Conservation (phyloP, 75 land plant genomes). For the Pseudotsuga menziesii region DNA sequence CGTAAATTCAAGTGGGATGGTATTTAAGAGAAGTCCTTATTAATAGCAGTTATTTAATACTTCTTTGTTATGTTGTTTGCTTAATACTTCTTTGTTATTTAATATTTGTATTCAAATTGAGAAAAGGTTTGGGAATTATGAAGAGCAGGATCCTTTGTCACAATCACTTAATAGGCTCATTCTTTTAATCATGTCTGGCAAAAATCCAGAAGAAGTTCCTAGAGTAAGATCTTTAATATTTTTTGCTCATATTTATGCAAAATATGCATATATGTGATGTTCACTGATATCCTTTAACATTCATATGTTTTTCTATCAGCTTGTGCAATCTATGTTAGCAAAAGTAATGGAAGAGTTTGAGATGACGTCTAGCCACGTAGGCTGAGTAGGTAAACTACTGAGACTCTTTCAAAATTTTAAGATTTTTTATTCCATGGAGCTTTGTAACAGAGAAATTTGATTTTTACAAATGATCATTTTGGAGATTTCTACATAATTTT, state of each 20-base stretch:
- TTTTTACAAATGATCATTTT: background rate
- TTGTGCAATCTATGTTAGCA: slow-evolving; percentile 44
- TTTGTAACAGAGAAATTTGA: too few species aligned
- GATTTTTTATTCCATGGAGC: background rate
- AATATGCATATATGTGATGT: background rate
- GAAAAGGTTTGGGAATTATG: background rate
- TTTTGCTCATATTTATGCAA: background rate
- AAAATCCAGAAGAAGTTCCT: slow-evolving; percentile 20
- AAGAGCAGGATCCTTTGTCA: background rate
- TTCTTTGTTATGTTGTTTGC: too few species aligned
- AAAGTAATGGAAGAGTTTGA: slow-evolving; percentile 48
- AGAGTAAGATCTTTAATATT: slow-evolving; percentile 10
- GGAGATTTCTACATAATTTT: background rate
- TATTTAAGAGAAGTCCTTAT: background rate
- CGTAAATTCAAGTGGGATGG: slow-evolving; percentile 8
- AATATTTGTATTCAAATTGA: background rate
- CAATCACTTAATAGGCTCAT: slow-evolving; percentile 12
- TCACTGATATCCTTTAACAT: background rate
- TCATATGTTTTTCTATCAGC: slow-evolving; percentile 23
- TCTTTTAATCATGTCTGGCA: slow-evolving; percentile 15
- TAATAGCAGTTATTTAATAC: background rate
- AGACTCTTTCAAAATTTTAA: background rate
- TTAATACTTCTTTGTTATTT: too few species aligned
- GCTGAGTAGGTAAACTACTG: slow-evolving; percentile 38
- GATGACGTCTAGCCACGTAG: slow-evolving; percentile 24